These are phyloP conservation scores for Ogataea parapolymorpha DNA, from an alignment of 805 yeast species.

Conservation along the genomic window DNA sequence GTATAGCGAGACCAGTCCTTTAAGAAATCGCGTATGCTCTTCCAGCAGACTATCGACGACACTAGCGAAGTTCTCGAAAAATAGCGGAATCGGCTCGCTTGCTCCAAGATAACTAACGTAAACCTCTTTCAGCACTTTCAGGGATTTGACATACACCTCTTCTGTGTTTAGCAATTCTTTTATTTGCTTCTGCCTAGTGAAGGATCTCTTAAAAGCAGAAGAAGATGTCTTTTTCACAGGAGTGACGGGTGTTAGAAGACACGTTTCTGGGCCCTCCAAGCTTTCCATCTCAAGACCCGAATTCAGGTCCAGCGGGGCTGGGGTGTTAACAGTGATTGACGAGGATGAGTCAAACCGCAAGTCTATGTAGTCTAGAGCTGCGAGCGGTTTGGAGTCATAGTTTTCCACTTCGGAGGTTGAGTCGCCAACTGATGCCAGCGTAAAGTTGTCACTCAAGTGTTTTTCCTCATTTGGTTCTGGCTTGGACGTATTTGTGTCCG, in stretches of 20 bases:
- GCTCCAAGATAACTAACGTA: conserved; percentile 40
- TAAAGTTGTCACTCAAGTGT: conserved; percentile 9
- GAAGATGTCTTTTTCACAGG: conserved; percentile 9
- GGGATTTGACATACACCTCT: conserved; percentile 41
- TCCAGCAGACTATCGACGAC: conserved; percentile 31
- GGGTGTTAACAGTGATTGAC: conserved; percentile 10
- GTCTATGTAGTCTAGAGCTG: conserved; percentile 1
- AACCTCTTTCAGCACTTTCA: conserved; percentile 40
- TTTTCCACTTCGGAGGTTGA: conserved; percentile 2
- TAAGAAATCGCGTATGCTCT: conserved; percentile 33
- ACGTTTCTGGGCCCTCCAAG: conserved; percentile 12
- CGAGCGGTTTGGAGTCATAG: background rate
- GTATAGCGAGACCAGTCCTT: conserved; percentile 26
- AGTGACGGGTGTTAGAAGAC: conserved; percentile 12
- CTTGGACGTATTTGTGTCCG: conserved; percentile 5
- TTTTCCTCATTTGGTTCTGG: background rate
- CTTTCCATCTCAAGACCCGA: conserved; percentile 2
- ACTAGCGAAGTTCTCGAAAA: conserved; percentile 28
- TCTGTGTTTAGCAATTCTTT: conserved; percentile 51
- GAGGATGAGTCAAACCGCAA: conserved; percentile 15
- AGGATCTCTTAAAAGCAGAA: conserved; percentile 20
- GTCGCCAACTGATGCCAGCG: conserved; percentile 6
- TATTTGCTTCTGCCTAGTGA: conserved; percentile 29
- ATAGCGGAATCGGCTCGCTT: conserved; percentile 35
- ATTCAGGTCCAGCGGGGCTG: background rate